Evolutionary conservation across 1,284 basidiomycete genomes (phyloP).

Genomic region (Marasmius oreades): DNA sequence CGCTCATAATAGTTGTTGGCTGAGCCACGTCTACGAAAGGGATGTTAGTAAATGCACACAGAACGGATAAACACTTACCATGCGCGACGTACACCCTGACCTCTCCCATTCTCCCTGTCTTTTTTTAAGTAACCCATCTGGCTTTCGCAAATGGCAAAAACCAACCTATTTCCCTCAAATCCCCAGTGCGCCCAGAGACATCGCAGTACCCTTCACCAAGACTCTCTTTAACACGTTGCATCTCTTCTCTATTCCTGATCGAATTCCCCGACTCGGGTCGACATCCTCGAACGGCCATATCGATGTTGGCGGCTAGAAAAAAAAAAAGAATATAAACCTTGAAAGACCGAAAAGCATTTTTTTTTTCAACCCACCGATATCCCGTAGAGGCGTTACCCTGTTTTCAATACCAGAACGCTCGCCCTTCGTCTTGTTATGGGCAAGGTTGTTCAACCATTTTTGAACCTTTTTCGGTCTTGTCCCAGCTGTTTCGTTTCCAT

Average conservation of each 20-base stretch:
- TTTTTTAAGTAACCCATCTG: background rate
- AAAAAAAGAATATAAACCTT: background rate
- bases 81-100: constrained; percentile 68
- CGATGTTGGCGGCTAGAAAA: constrained; percentile 58
- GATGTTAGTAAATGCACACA: constrained; percentile 5
- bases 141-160: constrained; percentile 2
- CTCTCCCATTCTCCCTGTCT: constrained; percentile 55
- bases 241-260: constrained; percentile 60
- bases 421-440: background rate
- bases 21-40: constrained; percentile 50
- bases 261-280: constrained; percentile 64
- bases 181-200: constrained; percentile 61
- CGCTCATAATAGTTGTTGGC: constrained; percentile 42
- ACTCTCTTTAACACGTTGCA: constrained; percentile 74
- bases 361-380: constrained; percentile 47
- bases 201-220: constrained; percentile 83
- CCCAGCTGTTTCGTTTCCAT: too few species aligned
- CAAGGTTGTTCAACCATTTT: too few species aligned
- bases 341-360: background rate
- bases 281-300: constrained; percentile 78
- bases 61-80: constrained; percentile 39
- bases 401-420: constrained; percentile 2
- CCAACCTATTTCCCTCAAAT: constrained; percentile 61
- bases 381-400: constrained; percentile 52
- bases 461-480: too few species aligned